Evolutionary conservation across 306 rosid species (phyloP).

Genomic region (Malus fusca): DNA sequence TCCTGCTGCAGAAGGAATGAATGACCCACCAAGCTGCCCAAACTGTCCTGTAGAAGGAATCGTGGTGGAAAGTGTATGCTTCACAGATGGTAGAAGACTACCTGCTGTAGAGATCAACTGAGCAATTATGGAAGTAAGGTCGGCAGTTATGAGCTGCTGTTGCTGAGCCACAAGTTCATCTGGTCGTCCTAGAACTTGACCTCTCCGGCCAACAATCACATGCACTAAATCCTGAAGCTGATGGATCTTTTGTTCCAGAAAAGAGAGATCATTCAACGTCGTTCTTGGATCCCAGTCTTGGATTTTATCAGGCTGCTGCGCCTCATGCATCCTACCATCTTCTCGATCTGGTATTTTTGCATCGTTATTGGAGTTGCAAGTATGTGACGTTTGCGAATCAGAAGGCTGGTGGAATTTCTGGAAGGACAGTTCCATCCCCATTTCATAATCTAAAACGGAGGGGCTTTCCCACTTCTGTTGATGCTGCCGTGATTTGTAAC

Average conservation of each 20-base stretch:
- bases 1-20: conserved; percentile 37
- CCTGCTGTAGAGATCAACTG: conserved; percentile 94
- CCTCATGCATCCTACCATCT: conserved; percentile 28
- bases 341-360: conserved; percentile 36
- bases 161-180: conserved; percentile 69
- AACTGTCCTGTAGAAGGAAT: conserved; percentile 42
- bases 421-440: conserved; percentile 46
- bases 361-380: conserved; percentile 29
- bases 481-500: conserved; percentile 24
- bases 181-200: conserved; percentile 55
- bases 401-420: conserved; percentile 41
- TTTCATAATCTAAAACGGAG: conserved; percentile 40
- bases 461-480: conserved; percentile 51
- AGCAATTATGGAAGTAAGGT: conserved; percentile 82
- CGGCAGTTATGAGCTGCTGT: conserved; percentile 83
- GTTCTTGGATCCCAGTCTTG: conserved; percentile 77
- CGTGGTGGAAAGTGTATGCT: conserved; percentile 39
- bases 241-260: conserved; percentile 80
- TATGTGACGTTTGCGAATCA: conserved; percentile 25
- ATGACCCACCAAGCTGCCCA: conserved; percentile 37
- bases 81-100: conserved; percentile 77
- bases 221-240: conserved; percentile 91
- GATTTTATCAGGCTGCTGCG: conserved; percentile 29
- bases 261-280: conserved; percentile 69
- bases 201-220: conserved; percentile 55